Percentiles rank a stretch among this genome's conserved stretches.
phyloP scores from a whole-genome alignment of 2,329 filamentous ascomycete species.

The Trichoderma breve region DNA sequence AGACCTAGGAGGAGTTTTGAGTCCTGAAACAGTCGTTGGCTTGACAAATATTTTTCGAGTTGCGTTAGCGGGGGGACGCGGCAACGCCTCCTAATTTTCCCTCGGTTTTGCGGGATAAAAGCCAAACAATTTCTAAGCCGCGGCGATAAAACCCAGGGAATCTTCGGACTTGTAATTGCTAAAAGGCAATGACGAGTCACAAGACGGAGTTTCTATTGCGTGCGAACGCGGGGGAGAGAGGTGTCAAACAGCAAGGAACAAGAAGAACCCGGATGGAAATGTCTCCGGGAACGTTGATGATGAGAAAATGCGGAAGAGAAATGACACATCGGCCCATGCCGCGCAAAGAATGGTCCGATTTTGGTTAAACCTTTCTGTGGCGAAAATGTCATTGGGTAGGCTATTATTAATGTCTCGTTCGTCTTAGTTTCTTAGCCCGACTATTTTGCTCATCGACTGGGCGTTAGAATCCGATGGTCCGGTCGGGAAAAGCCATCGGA shows the following conservation, averaged over 20 bases:
- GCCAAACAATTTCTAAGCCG: neutral
- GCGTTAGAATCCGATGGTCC: constrained; percentile 9
- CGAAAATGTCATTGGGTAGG: neutral
- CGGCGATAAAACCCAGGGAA: neutral
- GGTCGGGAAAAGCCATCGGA: constrained; percentile 4
- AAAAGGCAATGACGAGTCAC: constrained; percentile 1
- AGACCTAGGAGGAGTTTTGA: neutral
- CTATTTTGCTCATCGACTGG: neutral
- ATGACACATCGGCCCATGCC: neutral
- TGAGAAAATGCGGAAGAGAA: neutral
- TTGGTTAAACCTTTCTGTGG: neutral
- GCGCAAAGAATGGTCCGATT: neutral
- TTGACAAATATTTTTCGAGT: neutral
- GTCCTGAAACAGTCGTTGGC: constrained; percentile 4
- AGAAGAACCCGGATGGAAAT: neutral
- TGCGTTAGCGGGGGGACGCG: neutral
- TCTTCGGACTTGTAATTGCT: neutral
- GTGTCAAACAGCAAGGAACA: neutral
- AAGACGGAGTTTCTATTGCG: neutral
- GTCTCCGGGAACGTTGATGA: neutral
- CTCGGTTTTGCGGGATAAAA: constrained; percentile 8
- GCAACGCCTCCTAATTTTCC: neutral
- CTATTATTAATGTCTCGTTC: constrained; percentile 13
- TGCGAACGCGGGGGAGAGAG: neutral
- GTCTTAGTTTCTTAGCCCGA: neutral